Evolutionary conservation across 352 stramenopile species (phyloP), one percentile per base, ranked within the genome.

Genomic region (Pythium oligandrum): DNA sequence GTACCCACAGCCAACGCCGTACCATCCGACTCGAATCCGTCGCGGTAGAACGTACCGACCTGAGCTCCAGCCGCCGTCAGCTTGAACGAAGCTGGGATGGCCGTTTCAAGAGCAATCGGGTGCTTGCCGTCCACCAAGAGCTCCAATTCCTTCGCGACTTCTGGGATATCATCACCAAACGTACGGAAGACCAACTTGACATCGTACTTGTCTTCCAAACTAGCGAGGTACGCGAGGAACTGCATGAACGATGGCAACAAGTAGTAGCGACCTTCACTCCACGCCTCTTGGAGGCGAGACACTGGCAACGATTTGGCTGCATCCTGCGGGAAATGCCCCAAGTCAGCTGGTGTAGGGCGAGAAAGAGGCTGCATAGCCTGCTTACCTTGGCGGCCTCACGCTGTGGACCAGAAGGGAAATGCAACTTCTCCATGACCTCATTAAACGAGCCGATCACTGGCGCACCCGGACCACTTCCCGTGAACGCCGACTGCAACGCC

Each of bases 211-310:
- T 66, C 39, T 6, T 45, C 51, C 31, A 70, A 40, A 26, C 62
- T 31, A 10, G 71, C 66, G 7, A 93, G 58, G 57, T 75, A 79
- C 35, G 69, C 54, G 12, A 93, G 57, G 44, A 94, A 86, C 4
- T 73, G 57, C 26, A 94, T 51, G 47, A 94, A 94, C 7, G 84
- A 94, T 42, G 84, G 84, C 39, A 94, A 58, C 53, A 94, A 46
- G 51, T 92, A 93, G 66, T 88, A 94, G n/a, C 70, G 68, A 32
- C 83, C 83, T 34, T 88, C 70, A 40, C 61, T 61, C 68, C 73
- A 93, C 1, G 79, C 79, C 40, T 92, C 77, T 42, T 90, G 78
- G 3, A 91, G 67, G 12, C 68, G 55, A 8, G 73, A 88, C 45
- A 48, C 52, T 2, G 77, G 66, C 62, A 93, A 58, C 26, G 46